These are phyloP conservation scores for Podila horticola DNA, from an alignment of 192 early-diverging fungal genomes.

Conservation along the genomic window DNA sequence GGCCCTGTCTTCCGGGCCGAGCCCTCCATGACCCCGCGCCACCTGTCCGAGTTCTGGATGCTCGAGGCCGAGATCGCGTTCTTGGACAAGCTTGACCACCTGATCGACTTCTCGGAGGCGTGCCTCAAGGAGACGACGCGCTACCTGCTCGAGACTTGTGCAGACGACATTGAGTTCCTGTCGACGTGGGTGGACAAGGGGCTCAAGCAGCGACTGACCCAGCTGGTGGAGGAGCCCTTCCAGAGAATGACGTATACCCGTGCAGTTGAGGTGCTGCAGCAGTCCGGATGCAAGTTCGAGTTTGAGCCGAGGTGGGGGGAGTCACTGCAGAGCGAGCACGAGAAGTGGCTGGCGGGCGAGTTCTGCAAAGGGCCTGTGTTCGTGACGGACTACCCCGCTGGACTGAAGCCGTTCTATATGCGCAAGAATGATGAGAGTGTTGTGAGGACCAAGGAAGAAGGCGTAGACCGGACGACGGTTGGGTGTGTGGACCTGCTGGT, in stretches of 20 bases:
- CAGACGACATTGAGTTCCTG: conserved; percentile 70
- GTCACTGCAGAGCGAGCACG: conserved; percentile 86
- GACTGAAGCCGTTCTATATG: conserved; percentile 93
- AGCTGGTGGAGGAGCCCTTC: conserved; percentile 63
- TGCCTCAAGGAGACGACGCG: conserved; percentile 66
- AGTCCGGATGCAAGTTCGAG: conserved; percentile 61
- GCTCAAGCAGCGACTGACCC: conserved; percentile 51
- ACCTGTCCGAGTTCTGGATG: conserved; percentile 97
- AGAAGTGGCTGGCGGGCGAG: conserved; percentile 78
- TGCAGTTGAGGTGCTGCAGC: conserved; percentile 75
- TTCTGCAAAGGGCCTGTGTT: conserved; percentile 82
- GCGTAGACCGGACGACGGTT: conserved; percentile 67
- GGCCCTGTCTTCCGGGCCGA: conserved; percentile 89
- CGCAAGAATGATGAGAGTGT: conserved; percentile 52
- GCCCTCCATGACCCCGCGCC: conserved; percentile 79
- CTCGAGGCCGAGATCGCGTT: conserved; percentile 89
- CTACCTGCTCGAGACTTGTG: conserved; percentile 63
- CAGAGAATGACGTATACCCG: conserved; percentile 82
- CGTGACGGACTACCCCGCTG: conserved; percentile 88
- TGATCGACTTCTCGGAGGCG: conserved; percentile 78
- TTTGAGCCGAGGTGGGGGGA: conserved; percentile 79
- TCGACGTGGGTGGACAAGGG: conserved; percentile 64
- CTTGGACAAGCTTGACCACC: conserved; percentile 64
- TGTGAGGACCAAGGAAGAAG: not conserved
- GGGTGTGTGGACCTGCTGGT: conserved; percentile 86